Base-by-base conservation (phyloP, 2,329 filamentous ascomycete genomes). In the Lachnellula cervina region DNA sequence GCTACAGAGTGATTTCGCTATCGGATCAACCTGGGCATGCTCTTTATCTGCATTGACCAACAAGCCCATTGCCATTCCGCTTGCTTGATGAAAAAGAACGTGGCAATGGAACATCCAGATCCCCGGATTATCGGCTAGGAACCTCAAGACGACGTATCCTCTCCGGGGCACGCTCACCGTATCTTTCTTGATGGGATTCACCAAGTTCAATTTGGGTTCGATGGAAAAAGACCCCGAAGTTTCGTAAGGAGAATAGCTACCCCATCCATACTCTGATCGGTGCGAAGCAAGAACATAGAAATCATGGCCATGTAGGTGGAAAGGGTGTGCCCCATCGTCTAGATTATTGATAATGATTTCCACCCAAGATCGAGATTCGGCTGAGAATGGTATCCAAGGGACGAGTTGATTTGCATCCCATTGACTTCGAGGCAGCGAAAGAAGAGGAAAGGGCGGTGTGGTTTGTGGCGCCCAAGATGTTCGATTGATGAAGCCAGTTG, bases 261-360 rank as follows among this genome's bases (percentile, higher is more conserved):
- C 58, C 55, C 57, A 61, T 1, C 60, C 62, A n/a, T 61, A 49
- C 4, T 57, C 44, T 2, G 58, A 55, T 4, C 60, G 59, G 40
- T 56, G 48, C 17, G 58, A 58, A n/a, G 62, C 55, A 2, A 64
- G 38, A 19, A 62, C 59, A 75, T 62, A 77, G 69, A 83, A 83
- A 59, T 81, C 77, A 66, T 81, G 74, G 3, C 77, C 79, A 69
- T 81, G 78, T 14, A 81, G 70, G 59, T 81, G 78, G 68, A 80
- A 80, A 1, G 78, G 78, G 64, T 80, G 78, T 40, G 52, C 37
- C 8, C 73, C 75, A 0, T 59, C 58, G 64, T 80, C 76, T 19
- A 71, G 64, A 66, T 80, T 80, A 68, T 80, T 80, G 63, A 80
- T 60, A 16, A 79, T 71, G 23, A 80, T 73, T 58, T 80, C 74